phyloP scores from a whole-genome alignment of 164 flowering plant genomes.

The Stephania yunnanensis region DNA sequence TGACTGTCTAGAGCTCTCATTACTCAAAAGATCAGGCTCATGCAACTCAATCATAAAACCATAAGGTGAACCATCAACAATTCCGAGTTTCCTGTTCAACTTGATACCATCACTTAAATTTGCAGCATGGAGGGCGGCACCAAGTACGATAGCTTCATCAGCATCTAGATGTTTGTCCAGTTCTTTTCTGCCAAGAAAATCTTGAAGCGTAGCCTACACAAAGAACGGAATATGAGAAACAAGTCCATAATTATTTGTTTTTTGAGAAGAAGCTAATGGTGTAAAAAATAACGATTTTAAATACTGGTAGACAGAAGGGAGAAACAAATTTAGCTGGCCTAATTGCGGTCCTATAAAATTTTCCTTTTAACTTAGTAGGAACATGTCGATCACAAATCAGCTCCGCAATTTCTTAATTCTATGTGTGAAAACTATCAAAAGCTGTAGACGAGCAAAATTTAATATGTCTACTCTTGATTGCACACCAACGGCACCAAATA shows the following conservation, averaged over 20 bases:
- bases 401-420: too few relatives aligned
- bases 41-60: constrained; percentile 67
- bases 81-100: constrained; percentile 90
- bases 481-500: too few relatives aligned
- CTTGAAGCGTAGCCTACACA: constrained; percentile 81
- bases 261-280: too few relatives aligned
- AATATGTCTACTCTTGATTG: too few relatives aligned
- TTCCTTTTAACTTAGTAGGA: too few relatives aligned
- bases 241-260: neutral
- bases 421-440: too few relatives aligned
- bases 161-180: constrained; percentile 95
- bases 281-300: too few relatives aligned
- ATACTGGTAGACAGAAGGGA: too few relatives aligned
- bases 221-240: constrained; percentile 5
- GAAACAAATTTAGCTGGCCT: too few relatives aligned
- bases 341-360: too few relatives aligned
- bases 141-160: constrained; percentile 97
- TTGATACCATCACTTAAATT: constrained; percentile 98
- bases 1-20: constrained; percentile 58
- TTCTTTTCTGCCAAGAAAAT: constrained; percentile 80
- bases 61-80: constrained; percentile 92
- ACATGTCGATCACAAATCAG: too few relatives aligned
- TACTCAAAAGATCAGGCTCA: constrained; percentile 63
- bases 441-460: too few relatives aligned
- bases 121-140: constrained; percentile 93